Conservation (phyloP, 2,329 filamentous ascomycete genomes). For the Pseudogymnoascus sp. region DNA sequence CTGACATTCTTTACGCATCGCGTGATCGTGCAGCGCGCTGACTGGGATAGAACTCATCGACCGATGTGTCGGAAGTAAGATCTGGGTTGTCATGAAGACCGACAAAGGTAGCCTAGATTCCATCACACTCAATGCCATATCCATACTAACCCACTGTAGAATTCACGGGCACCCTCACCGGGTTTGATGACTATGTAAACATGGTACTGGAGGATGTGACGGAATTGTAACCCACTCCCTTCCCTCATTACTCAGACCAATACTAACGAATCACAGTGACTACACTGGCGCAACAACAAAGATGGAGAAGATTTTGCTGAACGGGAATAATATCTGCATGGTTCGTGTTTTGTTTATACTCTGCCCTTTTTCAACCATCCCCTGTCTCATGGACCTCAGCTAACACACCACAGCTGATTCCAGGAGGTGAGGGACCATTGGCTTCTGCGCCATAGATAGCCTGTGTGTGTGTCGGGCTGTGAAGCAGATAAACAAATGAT, state of each 20-base stretch:
- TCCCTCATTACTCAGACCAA: conserved; percentile 58
- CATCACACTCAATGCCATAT: background rate
- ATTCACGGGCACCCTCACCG: conserved; percentile 87
- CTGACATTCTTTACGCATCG: background rate
- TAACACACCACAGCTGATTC: background rate
- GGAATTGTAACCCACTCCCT: conserved; percentile 61
- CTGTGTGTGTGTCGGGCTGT: background rate
- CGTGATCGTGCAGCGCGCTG: background rate
- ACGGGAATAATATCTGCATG: conserved; percentile 99
- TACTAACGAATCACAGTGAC: conserved; percentile 65
- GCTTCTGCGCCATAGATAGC: background rate
- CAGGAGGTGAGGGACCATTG: conserved; percentile 8
- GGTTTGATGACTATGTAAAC: conserved; percentile 99
- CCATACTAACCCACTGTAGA: conserved; percentile 45
- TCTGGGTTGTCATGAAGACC: conserved; percentile 99
- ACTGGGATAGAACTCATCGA: conserved; percentile 75
- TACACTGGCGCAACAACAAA: conserved; percentile 82
- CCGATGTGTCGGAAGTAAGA: conserved; percentile 94
- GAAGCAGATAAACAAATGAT: background rate
- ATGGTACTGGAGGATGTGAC: conserved; percentile 98
- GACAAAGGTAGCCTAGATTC: conserved; percentile 70
- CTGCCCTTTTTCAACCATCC: background rate
- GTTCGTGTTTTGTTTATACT: conserved; percentile 46
- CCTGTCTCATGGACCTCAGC: background rate
- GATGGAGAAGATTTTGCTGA: conserved; percentile 87